Evolutionary conservation across 1,284 basidiomycete species (phyloP).

Genomic region (Afroboletus lepidellus): DNA sequence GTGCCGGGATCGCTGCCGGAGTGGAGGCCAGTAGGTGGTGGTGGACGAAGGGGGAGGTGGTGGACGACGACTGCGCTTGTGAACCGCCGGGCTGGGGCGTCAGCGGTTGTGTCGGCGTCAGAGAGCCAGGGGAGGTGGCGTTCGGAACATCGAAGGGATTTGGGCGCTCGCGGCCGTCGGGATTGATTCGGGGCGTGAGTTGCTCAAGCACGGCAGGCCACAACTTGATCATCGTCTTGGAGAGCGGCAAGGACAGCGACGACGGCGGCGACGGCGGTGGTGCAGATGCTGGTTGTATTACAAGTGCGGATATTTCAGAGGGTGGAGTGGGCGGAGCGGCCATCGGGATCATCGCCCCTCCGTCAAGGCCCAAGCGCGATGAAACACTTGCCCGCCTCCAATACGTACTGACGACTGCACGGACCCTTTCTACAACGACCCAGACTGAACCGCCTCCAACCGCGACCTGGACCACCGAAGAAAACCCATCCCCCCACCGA

Average conservation of each 20-base stretch:
- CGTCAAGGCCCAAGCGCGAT: not conserved
- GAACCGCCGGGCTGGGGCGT: not conserved
- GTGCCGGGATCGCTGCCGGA: conserved; percentile 23
- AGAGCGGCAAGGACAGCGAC: conserved; percentile 21
- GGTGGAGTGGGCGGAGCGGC: conserved; percentile 18
- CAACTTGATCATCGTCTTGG: conserved; percentile 58
- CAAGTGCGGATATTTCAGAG: conserved; percentile 16
- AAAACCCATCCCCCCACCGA: conserved; percentile 53
- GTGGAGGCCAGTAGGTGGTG: conserved; percentile 41
- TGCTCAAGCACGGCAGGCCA: conserved; percentile 68
- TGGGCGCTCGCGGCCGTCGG: conserved; percentile 49
- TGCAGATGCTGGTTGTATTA: conserved; percentile 9
- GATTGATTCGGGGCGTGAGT: conserved; percentile 65
- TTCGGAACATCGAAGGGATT: conserved; percentile 67
- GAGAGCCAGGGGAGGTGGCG: too few species aligned
- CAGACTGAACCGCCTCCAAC: conserved; percentile 30
- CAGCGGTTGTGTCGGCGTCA: conserved; percentile 4
- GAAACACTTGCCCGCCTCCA: conserved; percentile 4
- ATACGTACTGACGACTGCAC: conserved; percentile 10
- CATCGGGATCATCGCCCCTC: conserved; percentile 20
- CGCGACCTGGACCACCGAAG: conserved; percentile 47
- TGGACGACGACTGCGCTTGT: conserved; percentile 12
- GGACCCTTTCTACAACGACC: conserved; percentile 5
- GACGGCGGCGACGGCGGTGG: conserved; percentile 11
- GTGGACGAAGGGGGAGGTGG: conserved; percentile 26